Evolutionary conservation across 805 yeast species (phyloP).

Genomic region (Scheffersomyces ergatensis): DNA sequence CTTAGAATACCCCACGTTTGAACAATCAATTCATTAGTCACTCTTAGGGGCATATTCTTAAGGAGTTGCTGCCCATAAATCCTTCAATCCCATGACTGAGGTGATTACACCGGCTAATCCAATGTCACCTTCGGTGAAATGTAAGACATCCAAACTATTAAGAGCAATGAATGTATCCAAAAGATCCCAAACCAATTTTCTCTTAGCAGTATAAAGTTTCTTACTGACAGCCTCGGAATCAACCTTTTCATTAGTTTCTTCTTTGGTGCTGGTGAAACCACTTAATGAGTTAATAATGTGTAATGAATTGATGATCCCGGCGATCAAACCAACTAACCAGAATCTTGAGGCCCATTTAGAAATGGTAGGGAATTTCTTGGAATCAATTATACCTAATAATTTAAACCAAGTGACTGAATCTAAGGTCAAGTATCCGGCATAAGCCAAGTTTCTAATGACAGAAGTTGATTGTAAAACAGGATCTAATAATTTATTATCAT

Average conservation of each 20-base stretch:
- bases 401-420: conserved; percentile 65
- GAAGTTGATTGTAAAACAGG: conserved; percentile 52
- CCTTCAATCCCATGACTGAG: conserved; percentile 72
- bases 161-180: conserved; percentile 75
- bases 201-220: conserved; percentile 49
- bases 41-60: too few relatives aligned
- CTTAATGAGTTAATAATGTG: conserved; percentile 6
- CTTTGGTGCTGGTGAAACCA: conserved; percentile 9
- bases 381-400: conserved; percentile 54
- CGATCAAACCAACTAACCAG: conserved; percentile 73
- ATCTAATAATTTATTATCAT: conserved; percentile 69
- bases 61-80: conserved; percentile 51
- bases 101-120: conserved; percentile 86
- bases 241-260: conserved; percentile 22
- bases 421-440: conserved; percentile 59
- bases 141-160: conserved; percentile 59
- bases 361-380: conserved; percentile 44
- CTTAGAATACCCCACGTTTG: neutral
- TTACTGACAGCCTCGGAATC: conserved; percentile 36
- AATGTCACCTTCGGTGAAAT: conserved; percentile 71
- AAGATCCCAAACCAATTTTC: conserved; percentile 72
- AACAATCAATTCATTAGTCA: conserved; percentile 21
- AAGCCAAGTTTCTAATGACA: conserved; percentile 56
- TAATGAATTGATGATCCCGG: conserved; percentile 59
- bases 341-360: conserved; percentile 62